Percentiles rank a stretch among this genome's conserved stretches.
Evolutionary conservation across 495 filamentous ascomycete species (phyloP).

Genomic region (Mycothermus thermophilus): DNA sequence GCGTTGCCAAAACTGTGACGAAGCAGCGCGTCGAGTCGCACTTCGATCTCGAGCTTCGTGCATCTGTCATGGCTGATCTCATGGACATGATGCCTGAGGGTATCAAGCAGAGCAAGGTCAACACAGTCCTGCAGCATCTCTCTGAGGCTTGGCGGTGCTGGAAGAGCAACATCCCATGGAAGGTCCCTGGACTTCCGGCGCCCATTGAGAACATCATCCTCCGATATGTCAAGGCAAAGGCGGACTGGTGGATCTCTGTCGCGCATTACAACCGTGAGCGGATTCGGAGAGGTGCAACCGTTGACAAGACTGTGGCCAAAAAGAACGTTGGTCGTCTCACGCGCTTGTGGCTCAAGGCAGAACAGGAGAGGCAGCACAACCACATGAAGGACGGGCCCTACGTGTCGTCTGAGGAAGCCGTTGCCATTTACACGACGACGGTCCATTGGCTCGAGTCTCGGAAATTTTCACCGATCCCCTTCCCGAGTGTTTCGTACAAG

Average conservation of each 20-base stretch:
- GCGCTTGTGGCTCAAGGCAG: constrained; percentile 92
- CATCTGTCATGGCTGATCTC: constrained; percentile 95
- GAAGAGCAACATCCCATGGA: constrained; percentile 99
- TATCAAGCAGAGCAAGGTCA: constrained; percentile 99
- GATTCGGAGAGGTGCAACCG: constrained; percentile 88
- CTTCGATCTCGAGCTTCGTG: constrained; percentile 94
- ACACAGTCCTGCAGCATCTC: constrained; percentile 92
- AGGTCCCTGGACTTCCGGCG: constrained; percentile 89
- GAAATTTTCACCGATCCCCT: constrained; percentile 97
- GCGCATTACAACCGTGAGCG: constrained; percentile 97
- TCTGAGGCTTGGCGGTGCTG: constrained; percentile 98
- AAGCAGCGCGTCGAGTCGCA: constrained; percentile 99
- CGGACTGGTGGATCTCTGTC: constrained; percentile 99
- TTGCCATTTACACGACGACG: constrained; percentile 96
- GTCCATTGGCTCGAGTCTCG: constrained; percentile 98
- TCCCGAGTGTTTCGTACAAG: constrained; percentile 98
- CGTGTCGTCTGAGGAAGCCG: constrained; percentile 94
- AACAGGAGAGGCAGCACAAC: constrained; percentile 97
- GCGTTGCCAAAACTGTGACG: constrained; percentile 97
- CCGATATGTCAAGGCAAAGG: constrained; percentile 96
- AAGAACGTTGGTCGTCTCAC: constrained; percentile 96
- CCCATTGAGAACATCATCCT: constrained; percentile 98
- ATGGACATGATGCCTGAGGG: constrained; percentile 99
- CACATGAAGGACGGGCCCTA: constrained; percentile 99
- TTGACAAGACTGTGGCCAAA: constrained; percentile 98